phyloP scores from a whole-genome alignment of 2,329 filamentous ascomycete genomes.

The Teratosphaeria zuluensis region DNA sequence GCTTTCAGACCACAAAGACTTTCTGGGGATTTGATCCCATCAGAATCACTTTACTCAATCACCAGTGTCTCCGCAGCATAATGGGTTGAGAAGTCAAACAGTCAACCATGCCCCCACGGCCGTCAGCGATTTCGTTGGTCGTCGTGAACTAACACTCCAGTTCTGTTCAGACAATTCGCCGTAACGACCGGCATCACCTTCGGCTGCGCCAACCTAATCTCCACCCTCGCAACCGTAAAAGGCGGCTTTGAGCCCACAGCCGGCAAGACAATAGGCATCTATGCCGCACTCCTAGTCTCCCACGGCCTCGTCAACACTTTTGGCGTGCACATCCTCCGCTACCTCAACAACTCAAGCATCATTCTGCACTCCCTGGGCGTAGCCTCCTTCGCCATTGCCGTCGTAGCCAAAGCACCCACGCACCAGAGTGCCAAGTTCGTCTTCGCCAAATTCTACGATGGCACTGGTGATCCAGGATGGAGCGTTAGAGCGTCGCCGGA shows the following conservation, averaged over 20 bases:
- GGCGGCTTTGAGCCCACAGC: slow-evolving; percentile 35
- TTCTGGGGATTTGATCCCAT: not conserved
- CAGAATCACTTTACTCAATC: no score
- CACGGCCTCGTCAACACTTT: slow-evolving; percentile 50
- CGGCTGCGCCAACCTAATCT: slow-evolving; percentile 38
- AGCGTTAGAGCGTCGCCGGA: slow-evolving; percentile 42
- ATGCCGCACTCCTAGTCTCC: slow-evolving; percentile 46
- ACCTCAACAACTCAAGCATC: slow-evolving; percentile 50
- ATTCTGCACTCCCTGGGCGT: slow-evolving; percentile 46
- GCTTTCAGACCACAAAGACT: slow-evolving; percentile 24
- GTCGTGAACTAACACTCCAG: not conserved
- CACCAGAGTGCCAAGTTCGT: slow-evolving; percentile 48
- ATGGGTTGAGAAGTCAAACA: no score
- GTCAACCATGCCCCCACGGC: no score
- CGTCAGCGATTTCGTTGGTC: no score
- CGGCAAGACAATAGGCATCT: slow-evolving; percentile 47
- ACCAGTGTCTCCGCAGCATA: no score
- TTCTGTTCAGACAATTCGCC: slow-evolving; percentile 24
- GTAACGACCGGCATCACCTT: slow-evolving; percentile 42
- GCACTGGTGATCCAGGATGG: slow-evolving; percentile 46
- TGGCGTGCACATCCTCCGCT: slow-evolving; percentile 45
- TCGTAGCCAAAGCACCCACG: slow-evolving; percentile 48
- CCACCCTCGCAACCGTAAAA: slow-evolving; percentile 37
- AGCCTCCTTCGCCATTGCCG: slow-evolving; percentile 43
- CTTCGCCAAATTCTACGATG: slow-evolving; percentile 32